Evolutionary conservation across 257 asterid species (phyloP).

Genomic region (Ballota nigra): DNA sequence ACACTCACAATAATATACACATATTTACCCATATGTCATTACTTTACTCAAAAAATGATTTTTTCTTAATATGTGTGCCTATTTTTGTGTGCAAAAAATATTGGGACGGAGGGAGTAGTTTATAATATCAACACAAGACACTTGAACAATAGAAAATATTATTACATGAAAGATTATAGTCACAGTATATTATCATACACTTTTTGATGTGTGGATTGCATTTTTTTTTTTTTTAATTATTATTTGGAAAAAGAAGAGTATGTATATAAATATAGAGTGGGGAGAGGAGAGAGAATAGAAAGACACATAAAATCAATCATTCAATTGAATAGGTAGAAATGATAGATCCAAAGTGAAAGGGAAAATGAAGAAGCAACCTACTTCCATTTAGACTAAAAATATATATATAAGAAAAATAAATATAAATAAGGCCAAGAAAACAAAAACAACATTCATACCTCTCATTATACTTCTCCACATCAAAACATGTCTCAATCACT

Average conservation of each 20-base stretch:
- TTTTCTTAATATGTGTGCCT: too few species aligned
- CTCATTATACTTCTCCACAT: constrained; percentile 10
- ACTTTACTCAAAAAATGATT: too few species aligned
- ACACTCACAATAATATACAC: too few species aligned
- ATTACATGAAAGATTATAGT: too few species aligned
- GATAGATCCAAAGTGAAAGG: constrained; percentile 5
- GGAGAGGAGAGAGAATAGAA: not conserved
- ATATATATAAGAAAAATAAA: not conserved
- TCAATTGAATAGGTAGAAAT: not conserved
- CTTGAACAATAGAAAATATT: too few species aligned
- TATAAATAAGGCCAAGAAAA: not conserved
- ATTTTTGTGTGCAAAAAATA: too few species aligned
- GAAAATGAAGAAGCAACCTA: constrained; percentile 4
- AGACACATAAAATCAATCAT: constrained; percentile 4
- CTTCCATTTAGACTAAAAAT: not conserved
- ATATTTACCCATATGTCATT: too few species aligned
- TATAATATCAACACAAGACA: too few species aligned
- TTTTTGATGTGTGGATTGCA: not conserved
- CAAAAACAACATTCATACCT: not conserved
- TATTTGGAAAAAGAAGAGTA: not conserved
- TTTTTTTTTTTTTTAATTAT: not conserved
- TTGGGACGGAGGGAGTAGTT: too few species aligned
- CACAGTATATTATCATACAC: not conserved
- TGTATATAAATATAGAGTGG: not conserved
- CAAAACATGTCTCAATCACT: constrained; percentile 2